Base-by-base conservation (phyloP, 768 basidiomycete genomes). In the Tylopilus sp. region DNA sequence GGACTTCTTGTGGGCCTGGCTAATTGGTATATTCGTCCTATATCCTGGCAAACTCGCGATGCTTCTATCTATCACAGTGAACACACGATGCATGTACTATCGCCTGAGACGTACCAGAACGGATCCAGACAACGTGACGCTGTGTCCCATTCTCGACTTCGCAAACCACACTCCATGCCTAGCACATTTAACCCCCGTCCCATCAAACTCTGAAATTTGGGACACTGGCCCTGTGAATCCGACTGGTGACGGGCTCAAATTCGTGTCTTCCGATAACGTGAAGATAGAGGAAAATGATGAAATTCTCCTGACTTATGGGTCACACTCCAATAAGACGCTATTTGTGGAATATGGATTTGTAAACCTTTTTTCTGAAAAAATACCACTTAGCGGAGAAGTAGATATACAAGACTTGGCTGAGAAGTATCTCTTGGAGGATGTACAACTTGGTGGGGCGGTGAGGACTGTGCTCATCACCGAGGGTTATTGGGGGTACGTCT, bases 281-380 rank as follows among this genome's bases (percentile, higher is more conserved):
- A 64, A 67, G 1, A 69, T 86, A 21, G 52, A 65, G 26, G 56
- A 72, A 42, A 83, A 80, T 16, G 78, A 87, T 26, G 89, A 98
- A 63, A 69, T 97, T 3, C 80, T 79, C 38, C 75, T 98, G 53
- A 80, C 79, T 45, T 98, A 98, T 60, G 94, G 93, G 1, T 65
- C 73, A 7, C 94, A 96, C 69, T 71, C 84, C 24, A 95, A 93
- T 57, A 76, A 79, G 37, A 85, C 79, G 4, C 68, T 98, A 22
- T 88, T 94, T 64, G 77, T 84, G 21, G 96, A 98, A 67, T 98
- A 98, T 69, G 96, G 95, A 0, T 98, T 98, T 66, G 78, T 88
- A 29, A 77, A 79, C 57, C 26, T 56, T 16, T 59, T 73, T 16
- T 58, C 68, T 10, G 49, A 65, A 12, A 66, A 71, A 12, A 66